Percentiles rank a stretch among this genome's conserved stretches.
These are phyloP conservation scores for Acacia melanoxylon DNA, from an alignment of 306 rosid species.

Conservation along the genomic window DNA sequence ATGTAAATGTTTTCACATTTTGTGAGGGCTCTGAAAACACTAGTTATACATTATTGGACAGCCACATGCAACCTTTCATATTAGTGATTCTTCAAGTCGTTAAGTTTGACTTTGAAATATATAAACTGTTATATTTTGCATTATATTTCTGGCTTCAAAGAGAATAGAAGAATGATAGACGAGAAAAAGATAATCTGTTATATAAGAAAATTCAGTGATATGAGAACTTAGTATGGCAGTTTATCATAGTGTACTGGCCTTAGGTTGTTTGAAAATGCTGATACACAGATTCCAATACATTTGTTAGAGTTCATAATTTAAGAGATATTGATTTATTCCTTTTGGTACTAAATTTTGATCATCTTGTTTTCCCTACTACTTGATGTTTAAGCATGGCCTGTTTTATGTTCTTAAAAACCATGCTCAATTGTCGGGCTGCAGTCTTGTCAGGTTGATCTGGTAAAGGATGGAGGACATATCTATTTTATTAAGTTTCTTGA, in stretches of 20 bases:
- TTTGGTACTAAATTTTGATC: background rate
- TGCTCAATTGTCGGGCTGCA: slow-evolving; percentile 46
- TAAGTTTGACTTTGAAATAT: background rate
- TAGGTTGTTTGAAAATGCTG: background rate
- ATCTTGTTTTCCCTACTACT: background rate
- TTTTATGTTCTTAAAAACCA: slow-evolving; percentile 3
- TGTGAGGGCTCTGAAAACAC: background rate
- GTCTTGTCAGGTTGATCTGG: slow-evolving; percentile 99
- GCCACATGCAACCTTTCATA: background rate
- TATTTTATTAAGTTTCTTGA: slow-evolving; percentile 97
- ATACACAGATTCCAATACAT: background rate
- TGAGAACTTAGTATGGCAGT: background rate
- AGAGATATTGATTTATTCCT: background rate
- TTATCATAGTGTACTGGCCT: background rate
- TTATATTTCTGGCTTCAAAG: background rate
- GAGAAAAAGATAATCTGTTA: background rate
- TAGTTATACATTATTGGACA: background rate
- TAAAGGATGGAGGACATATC: slow-evolving; percentile 90
- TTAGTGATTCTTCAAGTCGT: background rate
- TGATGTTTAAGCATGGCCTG: slow-evolving; percentile 15
- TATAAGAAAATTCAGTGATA: background rate
- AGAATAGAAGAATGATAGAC: background rate
- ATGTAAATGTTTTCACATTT: background rate
- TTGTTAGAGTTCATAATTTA: background rate
- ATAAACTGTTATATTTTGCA: background rate